Evolutionary conservation across 495 filamentous ascomycete genomes (phyloP).

Genomic region (Xylaria acuta): DNA sequence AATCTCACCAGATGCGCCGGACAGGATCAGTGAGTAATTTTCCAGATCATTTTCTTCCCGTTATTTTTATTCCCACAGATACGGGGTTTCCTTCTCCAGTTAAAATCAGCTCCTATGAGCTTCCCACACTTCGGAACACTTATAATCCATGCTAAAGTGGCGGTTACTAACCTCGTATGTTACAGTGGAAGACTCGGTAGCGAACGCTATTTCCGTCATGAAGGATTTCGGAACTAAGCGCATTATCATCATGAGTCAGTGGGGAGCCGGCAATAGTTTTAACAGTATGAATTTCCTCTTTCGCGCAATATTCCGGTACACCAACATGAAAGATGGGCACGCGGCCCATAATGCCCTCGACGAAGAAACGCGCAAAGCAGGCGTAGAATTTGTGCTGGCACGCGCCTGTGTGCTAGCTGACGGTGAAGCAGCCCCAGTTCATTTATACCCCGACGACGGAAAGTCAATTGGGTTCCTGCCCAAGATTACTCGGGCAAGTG

Average conservation of each 20-base stretch:
- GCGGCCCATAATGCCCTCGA: slow-evolving; percentile 28
- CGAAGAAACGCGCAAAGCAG: slow-evolving; percentile 21
- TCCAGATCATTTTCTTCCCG: neutral
- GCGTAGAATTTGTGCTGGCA: slow-evolving; percentile 24
- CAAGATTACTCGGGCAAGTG: slow-evolving; percentile 48
- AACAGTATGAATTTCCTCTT: slow-evolving; percentile 26
- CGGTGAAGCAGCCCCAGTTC: slow-evolving; percentile 23
- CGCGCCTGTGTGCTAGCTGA: slow-evolving; percentile 28
- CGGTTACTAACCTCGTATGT: neutral
- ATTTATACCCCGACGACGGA: slow-evolving; percentile 28
- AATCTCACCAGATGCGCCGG: slow-evolving; percentile 40
- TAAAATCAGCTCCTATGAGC: neutral
- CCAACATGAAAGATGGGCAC: slow-evolving; percentile 23
- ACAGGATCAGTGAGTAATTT: slow-evolving; percentile 18
- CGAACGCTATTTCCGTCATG: slow-evolving; percentile 47
- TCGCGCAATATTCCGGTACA: slow-evolving; percentile 18
- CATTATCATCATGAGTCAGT: slow-evolving; percentile 48
- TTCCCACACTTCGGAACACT: neutral
- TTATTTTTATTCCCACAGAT: neutral
- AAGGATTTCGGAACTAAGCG: slow-evolving; percentile 42
- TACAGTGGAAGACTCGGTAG: slow-evolving; percentile 39
- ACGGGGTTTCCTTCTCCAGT: neutral
- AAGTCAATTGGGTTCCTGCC: slow-evolving; percentile 13
- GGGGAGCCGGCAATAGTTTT: slow-evolving; percentile 42
- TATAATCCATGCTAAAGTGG: slow-evolving; percentile 16